Evolutionary conservation across 495 filamentous ascomycete species (phyloP).

Genomic region (Penicillium parvum): DNA sequence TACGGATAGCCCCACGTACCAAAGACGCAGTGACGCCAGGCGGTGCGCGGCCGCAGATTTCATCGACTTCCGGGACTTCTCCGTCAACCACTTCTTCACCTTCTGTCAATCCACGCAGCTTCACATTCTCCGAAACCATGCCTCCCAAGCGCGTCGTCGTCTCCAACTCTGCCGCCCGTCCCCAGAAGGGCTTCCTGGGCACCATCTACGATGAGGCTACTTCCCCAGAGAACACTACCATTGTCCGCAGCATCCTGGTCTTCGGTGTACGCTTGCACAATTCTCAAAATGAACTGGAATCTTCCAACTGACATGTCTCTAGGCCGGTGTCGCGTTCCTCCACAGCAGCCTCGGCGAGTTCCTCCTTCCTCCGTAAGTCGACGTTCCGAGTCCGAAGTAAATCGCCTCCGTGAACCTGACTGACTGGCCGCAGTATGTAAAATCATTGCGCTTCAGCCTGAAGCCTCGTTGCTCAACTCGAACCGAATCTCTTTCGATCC

Average conservation of each 20-base stretch:
- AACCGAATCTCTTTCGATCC: slow-evolving; percentile 7
- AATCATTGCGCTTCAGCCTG: slow-evolving; percentile 5
- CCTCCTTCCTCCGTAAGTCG: slow-evolving; percentile 66
- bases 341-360: slow-evolving; percentile 71
- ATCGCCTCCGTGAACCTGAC: background rate
- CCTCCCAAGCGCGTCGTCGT: slow-evolving; percentile 40
- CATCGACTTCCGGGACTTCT: slow-evolving; percentile 22
- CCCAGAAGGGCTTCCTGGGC: slow-evolving; percentile 48
- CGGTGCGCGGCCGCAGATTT: slow-evolving; percentile 39
- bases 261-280: slow-evolving; percentile 59
- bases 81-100: slow-evolving; percentile 8
- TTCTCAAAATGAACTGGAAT: background rate
- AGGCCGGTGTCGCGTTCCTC: slow-evolving; percentile 72
- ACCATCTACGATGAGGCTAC: slow-evolving; percentile 60
- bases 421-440: slow-evolving; percentile 24
- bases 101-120: background rate
- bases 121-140: slow-evolving; percentile 26
- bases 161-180: slow-evolving; percentile 26
- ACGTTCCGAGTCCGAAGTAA: no score
- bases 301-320: slow-evolving; percentile 12
- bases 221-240: slow-evolving; percentile 66
- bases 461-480: slow-evolving; percentile 8
- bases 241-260: slow-evolving; percentile 66
- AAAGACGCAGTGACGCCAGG: slow-evolving; percentile 40
- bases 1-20: slow-evolving; percentile 36